These are phyloP conservation scores for Salix brachista DNA, from an alignment of 345 rosid species.

Conservation along the genomic window DNA sequence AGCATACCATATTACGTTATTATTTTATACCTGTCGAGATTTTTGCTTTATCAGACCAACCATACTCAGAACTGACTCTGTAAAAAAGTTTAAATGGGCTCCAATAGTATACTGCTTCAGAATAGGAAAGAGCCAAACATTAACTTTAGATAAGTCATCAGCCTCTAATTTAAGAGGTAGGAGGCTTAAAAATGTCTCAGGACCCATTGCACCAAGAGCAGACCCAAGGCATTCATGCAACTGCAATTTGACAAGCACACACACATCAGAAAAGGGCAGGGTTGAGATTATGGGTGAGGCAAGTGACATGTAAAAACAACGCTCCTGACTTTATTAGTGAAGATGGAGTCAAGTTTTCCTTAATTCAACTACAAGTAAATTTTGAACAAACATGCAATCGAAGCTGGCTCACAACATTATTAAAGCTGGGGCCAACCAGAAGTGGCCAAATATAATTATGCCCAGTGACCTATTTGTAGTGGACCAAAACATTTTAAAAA, in stretches of 20 bases:
- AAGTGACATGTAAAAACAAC: neutral
- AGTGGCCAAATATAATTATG: neutral
- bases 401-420: neutral
- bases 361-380: neutral
- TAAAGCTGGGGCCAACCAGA: neutral
- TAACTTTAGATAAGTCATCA: slow-evolving; percentile 71
- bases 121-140: slow-evolving; percentile 91
- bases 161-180: slow-evolving; percentile 76
- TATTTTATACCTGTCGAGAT: slow-evolving; percentile 51
- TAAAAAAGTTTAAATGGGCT: slow-evolving; percentile 69
- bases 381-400: neutral
- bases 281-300: neutral
- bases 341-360: neutral
- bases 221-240: slow-evolving; percentile 91
- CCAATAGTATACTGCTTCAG: slow-evolving; percentile 87
- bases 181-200: slow-evolving; percentile 67
- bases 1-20: neutral
- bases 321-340: neutral
- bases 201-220: slow-evolving; percentile 92
- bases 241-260: slow-evolving; percentile 38
- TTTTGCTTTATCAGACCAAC: slow-evolving; percentile 47
- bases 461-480: neutral
- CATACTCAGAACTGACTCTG: slow-evolving; percentile 53
- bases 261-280: slow-evolving; percentile 3
- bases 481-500: neutral